Evolutionary conservation across 2,329 filamentous ascomycete genomes (phyloP).

Genomic region (Rhynchosporium secalis): DNA sequence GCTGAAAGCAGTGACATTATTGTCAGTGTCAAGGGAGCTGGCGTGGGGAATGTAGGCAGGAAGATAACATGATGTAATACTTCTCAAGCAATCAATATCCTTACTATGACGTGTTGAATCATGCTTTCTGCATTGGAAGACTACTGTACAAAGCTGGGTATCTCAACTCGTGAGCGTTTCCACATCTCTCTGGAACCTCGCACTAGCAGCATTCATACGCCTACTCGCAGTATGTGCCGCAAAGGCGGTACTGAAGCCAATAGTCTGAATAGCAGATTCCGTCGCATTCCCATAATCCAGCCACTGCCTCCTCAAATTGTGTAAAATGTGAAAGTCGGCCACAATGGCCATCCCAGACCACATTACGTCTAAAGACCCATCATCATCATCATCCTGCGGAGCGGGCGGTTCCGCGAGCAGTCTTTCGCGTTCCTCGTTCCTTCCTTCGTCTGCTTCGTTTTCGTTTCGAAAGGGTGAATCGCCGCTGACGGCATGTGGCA

Average conservation of each 20-base stretch:
- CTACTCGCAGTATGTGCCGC: slow-evolving; percentile 32
- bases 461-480: slow-evolving; percentile 7
- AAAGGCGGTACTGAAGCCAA: slow-evolving; percentile 36
- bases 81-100: slow-evolving; percentile 9
- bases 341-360: slow-evolving; percentile 39
- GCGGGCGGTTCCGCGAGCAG: slow-evolving; percentile 32
- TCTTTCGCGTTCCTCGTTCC: slow-evolving; percentile 28
- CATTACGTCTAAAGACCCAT: slow-evolving; percentile 36
- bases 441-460: slow-evolving; percentile 20
- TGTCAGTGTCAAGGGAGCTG: slow-evolving; percentile 87
- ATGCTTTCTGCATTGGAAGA: slow-evolving; percentile 7
- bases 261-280: slow-evolving; percentile 36
- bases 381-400: slow-evolving; percentile 25
- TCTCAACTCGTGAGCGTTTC: slow-evolving; percentile 15
- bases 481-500: slow-evolving; percentile 18
- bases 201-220: slow-evolving; percentile 33
- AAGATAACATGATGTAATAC: slow-evolving; percentile 65
- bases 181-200: slow-evolving; percentile 33
- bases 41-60: slow-evolving; percentile 91
- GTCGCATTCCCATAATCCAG: slow-evolving; percentile 35
- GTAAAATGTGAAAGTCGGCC: slow-evolving; percentile 39
- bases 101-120: background rate
- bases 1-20: slow-evolving; percentile 60
- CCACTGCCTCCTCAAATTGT: slow-evolving; percentile 38
- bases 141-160: slow-evolving; percentile 16